These are phyloP conservation scores for Malassezia sp. DNA, from an alignment of 1,284 basidiomycete species.

Conservation along the genomic window DNA sequence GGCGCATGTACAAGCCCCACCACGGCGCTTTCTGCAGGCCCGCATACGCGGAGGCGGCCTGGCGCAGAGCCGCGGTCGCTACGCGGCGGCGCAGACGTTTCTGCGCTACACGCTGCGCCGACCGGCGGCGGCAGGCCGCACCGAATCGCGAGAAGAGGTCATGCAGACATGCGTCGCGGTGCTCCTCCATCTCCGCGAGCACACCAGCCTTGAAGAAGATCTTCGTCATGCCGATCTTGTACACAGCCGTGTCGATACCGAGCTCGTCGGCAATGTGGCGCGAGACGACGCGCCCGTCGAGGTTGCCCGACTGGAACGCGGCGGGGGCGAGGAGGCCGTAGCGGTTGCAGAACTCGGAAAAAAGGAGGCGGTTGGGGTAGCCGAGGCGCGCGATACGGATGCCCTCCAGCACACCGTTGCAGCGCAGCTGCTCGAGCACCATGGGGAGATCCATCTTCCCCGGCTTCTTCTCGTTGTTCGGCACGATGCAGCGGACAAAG, in stretches of 20 bases:
- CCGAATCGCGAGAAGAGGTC: slow-evolving; percentile 83
- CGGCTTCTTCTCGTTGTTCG: slow-evolving; percentile 82
- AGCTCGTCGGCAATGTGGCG: slow-evolving; percentile 82
- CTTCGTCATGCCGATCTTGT: slow-evolving; percentile 89
- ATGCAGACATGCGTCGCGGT: slow-evolving; percentile 71
- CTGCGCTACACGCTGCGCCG: slow-evolving; percentile 77
- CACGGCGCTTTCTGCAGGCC: slow-evolving; percentile 87
- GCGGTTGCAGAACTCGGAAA: slow-evolving; percentile 90
- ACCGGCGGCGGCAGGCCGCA: slow-evolving; percentile 71
- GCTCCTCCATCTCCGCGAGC: slow-evolving; percentile 91
- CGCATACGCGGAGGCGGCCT: slow-evolving; percentile 76
- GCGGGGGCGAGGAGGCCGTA: slow-evolving; percentile 93
- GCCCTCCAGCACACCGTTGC: slow-evolving; percentile 97
- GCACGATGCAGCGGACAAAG: slow-evolving; percentile 96
- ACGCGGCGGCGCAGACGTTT: slow-evolving; percentile 87
- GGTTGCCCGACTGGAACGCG: slow-evolving; percentile 81
- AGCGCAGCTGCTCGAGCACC: slow-evolving; percentile 89
- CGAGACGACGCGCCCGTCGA: slow-evolving; percentile 92
- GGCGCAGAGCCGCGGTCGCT: slow-evolving; percentile 82
- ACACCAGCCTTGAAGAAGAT: slow-evolving; percentile 99
- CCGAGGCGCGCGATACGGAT: slow-evolving; percentile 95
- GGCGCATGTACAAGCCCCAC: slow-evolving; percentile 93
- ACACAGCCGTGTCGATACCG: slow-evolving; percentile 71
- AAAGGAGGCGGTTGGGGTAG: slow-evolving; percentile 91
- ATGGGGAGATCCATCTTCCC: slow-evolving; percentile 84